phyloP scores from a whole-genome alignment of 2,329 filamentous ascomycete genomes.

The Penicillium sclerotigenum region DNA sequence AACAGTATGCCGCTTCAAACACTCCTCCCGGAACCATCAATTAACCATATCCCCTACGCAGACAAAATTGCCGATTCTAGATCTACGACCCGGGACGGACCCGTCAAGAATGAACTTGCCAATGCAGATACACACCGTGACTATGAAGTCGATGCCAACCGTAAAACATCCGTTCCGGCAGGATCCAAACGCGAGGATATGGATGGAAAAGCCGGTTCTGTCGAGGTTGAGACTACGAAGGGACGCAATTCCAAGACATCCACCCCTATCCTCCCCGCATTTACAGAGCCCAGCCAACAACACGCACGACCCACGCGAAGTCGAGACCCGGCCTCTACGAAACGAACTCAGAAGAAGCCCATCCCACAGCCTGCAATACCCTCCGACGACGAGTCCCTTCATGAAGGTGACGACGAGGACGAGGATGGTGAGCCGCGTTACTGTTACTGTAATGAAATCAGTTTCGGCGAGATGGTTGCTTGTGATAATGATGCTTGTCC shows the following conservation, averaged over 20 bases:
- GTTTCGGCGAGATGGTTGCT: slow-evolving; percentile 81
- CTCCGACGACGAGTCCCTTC: slow-evolving; percentile 43
- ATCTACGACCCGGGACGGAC: slow-evolving; percentile 50
- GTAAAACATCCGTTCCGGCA: slow-evolving; percentile 17
- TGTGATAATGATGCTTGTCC: slow-evolving; percentile 72
- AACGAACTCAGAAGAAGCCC: slow-evolving; percentile 38
- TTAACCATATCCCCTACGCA: slow-evolving; percentile 24
- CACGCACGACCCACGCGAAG: slow-evolving; percentile 37
- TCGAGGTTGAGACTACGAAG: slow-evolving; percentile 36
- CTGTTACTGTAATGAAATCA: slow-evolving; percentile 76
- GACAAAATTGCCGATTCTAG: slow-evolving; percentile 51
- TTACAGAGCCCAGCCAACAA: slow-evolving; percentile 35
- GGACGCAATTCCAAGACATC: slow-evolving; percentile 42
- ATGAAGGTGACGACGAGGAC: slow-evolving; percentile 58
- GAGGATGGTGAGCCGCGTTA: slow-evolving; percentile 71
- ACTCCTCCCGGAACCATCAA: slow-evolving; percentile 26
- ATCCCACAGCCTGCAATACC: slow-evolving; percentile 28
- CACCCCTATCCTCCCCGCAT: slow-evolving; percentile 39
- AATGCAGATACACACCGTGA: slow-evolving; percentile 40
- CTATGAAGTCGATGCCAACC: slow-evolving; percentile 23
- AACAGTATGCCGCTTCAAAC: slow-evolving; percentile 42
- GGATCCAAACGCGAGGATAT: slow-evolving; percentile 37
- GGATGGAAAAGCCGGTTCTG: slow-evolving; percentile 31
- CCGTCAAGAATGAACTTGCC: slow-evolving; percentile 27
- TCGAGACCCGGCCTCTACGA: slow-evolving; percentile 32